Conservation (phyloP, 495 filamentous ascomycete species). For the Daldinia vernicosa region DNA sequence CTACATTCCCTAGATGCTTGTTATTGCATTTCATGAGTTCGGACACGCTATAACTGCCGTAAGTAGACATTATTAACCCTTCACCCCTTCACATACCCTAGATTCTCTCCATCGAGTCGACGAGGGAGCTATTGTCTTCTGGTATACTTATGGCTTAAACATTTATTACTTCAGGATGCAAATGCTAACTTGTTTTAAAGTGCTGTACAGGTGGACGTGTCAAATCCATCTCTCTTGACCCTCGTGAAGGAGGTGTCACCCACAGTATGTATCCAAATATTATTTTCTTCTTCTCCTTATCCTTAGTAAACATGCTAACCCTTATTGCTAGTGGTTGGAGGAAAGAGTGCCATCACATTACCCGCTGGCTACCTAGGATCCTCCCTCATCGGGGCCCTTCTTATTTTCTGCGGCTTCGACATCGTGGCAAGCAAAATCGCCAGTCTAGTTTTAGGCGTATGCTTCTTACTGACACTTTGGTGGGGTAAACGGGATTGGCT, state of each 20-base stretch:
- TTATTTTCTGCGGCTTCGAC: conserved; percentile 83
- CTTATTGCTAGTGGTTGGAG: conserved; percentile 72
- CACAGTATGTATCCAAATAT: conserved; percentile 50
- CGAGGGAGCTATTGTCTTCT: background rate
- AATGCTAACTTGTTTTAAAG: background rate
- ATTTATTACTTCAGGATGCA: background rate
- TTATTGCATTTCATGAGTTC: conserved; percentile 87
- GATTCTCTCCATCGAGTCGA: background rate
- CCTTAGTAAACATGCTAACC: conserved; percentile 74
- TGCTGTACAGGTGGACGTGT: conserved; percentile 76
- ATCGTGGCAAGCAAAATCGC: conserved; percentile 82
- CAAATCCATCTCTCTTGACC: conserved; percentile 73
- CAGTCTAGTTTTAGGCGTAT: conserved; percentile 74
- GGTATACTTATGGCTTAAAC: too few species aligned
- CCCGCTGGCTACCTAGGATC: conserved; percentile 82
- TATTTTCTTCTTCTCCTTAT: background rate
- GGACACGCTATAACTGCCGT: conserved; percentile 74
- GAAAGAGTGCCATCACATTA: conserved; percentile 73
- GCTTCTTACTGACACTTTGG: conserved; percentile 80
- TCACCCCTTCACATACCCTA: background rate
- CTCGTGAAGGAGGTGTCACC: conserved; percentile 74
- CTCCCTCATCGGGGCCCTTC: conserved; percentile 75
- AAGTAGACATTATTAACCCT: background rate
- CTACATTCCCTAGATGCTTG: conserved; percentile 68
- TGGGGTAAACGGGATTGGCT: conserved; percentile 82